Conservation (phyloP, 164 flowering plant species). For the Vitis riparia region DNA sequence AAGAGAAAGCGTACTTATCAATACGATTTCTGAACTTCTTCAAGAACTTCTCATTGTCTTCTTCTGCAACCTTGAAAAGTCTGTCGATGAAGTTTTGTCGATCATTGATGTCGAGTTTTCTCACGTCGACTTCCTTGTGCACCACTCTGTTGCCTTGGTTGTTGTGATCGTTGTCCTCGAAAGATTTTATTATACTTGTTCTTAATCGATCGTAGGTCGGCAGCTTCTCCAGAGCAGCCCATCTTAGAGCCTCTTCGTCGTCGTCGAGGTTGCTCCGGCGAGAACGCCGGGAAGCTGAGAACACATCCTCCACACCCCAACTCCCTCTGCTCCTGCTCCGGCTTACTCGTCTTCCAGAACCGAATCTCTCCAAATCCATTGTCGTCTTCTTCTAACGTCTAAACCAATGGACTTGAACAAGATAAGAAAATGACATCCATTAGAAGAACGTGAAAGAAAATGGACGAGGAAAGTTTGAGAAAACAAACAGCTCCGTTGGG, state of each 20-base stretch:
- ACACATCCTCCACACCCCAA: slow-evolving; percentile 71
- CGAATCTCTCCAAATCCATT: too few species aligned
- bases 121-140: slow-evolving; percentile 70
- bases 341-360: slow-evolving; percentile 35
- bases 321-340: slow-evolving; percentile 47
- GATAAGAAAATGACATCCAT: too few species aligned
- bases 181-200: slow-evolving; percentile 67
- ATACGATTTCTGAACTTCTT: slow-evolving; percentile 66
- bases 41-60: slow-evolving; percentile 89
- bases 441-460: too few species aligned
- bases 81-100: slow-evolving; percentile 67
- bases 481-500: too few species aligned
- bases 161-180: slow-evolving; percentile 23
- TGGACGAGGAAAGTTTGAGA: too few species aligned
- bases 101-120: slow-evolving; percentile 55
- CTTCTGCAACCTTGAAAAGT: slow-evolving; percentile 76
- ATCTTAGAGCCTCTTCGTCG: slow-evolving; percentile 83
- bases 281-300: slow-evolving; percentile 29
- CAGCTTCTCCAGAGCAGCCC: slow-evolving; percentile 89
- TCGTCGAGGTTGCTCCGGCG: slow-evolving; percentile 45
- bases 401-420: too few species aligned
- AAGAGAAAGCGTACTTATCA: slow-evolving; percentile 49
- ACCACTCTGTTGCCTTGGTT: slow-evolving; percentile 9
- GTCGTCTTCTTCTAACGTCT: too few species aligned
- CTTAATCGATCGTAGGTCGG: slow-evolving; percentile 87